These are phyloP conservation scores for Solanum gracilifrons DNA, from an alignment of 257 asterid species.

Conservation along the genomic window DNA sequence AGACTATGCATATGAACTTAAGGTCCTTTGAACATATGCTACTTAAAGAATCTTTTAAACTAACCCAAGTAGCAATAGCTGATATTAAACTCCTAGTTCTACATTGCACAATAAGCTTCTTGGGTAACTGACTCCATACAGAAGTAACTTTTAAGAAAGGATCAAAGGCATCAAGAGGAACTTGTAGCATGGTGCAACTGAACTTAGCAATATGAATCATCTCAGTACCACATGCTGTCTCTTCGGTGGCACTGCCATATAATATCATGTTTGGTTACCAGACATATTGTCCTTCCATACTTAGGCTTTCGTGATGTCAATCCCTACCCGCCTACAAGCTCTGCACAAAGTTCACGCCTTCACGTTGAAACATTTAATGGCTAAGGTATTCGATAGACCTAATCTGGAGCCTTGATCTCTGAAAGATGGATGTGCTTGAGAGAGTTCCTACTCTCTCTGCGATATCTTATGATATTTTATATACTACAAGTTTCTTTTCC, in stretches of 20 bases:
- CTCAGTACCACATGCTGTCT: not conserved
- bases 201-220: not conserved
- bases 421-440: not conserved
- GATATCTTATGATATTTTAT: not conserved
- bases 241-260: not conserved
- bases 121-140: not conserved
- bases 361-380: not conserved
- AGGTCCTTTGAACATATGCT: not conserved
- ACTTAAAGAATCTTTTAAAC: not conserved
- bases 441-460: not conserved
- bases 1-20: not conserved
- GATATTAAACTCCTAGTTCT: not conserved
- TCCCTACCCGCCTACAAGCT: not conserved
- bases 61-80: not conserved
- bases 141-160: not conserved
- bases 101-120: not conserved
- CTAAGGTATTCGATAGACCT: not conserved
- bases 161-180: not conserved
- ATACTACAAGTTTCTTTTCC: not conserved
- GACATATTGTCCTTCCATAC: not conserved
- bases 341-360: not conserved
- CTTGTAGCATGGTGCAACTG: not conserved
- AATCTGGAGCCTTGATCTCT: not conserved
- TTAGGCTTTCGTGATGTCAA: not conserved
- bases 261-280: not conserved